Percentiles rank a stretch among this genome's conserved stretches.
Conservation (phyloP, 768 basidiomycete species). For the Macrolepiota fuliginosa region DNA sequence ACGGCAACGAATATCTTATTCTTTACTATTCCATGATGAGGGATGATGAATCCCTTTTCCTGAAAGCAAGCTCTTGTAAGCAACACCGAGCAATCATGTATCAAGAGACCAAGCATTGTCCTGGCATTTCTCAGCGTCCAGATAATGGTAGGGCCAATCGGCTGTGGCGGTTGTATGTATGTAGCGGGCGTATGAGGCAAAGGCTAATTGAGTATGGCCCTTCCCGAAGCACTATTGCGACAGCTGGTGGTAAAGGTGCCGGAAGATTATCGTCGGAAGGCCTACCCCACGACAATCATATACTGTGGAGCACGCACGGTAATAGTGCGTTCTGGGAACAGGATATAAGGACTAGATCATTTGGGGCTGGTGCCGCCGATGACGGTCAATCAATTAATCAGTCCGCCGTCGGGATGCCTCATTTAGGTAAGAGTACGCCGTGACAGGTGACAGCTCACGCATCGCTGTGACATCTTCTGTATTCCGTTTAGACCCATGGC, state of each 20-base stretch:
- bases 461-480: conserved; percentile 4
- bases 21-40: background rate
- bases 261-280: background rate
- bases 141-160: too few relatives aligned
- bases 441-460: background rate
- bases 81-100: too few relatives aligned
- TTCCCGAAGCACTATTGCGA: background rate
- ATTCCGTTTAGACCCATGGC: conserved; percentile 49
- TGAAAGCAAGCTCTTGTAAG: background rate
- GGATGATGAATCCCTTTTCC: too few relatives aligned
- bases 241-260: background rate
- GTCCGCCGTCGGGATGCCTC: background rate
- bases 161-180: too few relatives aligned
- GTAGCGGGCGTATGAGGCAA: background rate
- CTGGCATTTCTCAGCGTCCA: too few relatives aligned
- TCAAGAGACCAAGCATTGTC: too few relatives aligned
- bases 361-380: too few relatives aligned
- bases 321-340: too few relatives aligned
- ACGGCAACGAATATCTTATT: background rate
- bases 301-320: background rate
- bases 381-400: too few relatives aligned
- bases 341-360: too few relatives aligned
- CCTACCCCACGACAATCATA: background rate
- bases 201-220: background rate
- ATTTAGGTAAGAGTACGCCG: background rate